Conservation (phyloP, 768 basidiomycete species). For the Boletus subparvulus region DNA sequence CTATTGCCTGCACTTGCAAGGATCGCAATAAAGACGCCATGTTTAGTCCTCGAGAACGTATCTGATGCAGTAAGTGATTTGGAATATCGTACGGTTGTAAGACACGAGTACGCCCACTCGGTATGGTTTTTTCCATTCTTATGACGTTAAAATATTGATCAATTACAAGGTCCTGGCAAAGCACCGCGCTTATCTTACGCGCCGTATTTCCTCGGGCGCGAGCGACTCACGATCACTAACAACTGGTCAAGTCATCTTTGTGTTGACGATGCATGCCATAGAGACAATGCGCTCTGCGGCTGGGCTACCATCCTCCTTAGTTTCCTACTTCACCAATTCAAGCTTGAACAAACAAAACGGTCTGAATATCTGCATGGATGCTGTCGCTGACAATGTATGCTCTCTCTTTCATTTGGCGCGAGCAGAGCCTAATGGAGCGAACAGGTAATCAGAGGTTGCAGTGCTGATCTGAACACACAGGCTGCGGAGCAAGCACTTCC, state of each 20-base stretch:
- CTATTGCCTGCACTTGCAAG: conserved; percentile 70
- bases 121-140: conserved; percentile 41
- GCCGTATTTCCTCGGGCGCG: conserved; percentile 61
- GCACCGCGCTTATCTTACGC: conserved; percentile 63
- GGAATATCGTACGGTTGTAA: conserved; percentile 88
- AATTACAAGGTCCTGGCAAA: conserved; percentile 59
- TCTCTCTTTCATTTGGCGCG: not conserved
- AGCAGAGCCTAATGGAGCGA: not conserved
- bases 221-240: conserved; percentile 73
- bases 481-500: conserved; percentile 82
- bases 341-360: conserved; percentile 71
- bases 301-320: conserved; percentile 77
- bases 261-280: conserved; percentile 83
- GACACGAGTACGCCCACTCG: conserved; percentile 78
- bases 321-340: conserved; percentile 85
- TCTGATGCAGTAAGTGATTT: conserved; percentile 85
- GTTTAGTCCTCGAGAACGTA: conserved; percentile 77
- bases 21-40: conserved; percentile 85
- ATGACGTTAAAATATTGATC: conserved; percentile 1
- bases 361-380: conserved; percentile 77
- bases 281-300: conserved; percentile 82
- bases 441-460: conserved; percentile 78
- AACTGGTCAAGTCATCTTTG: conserved; percentile 81
- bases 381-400: conserved; percentile 79
- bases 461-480: conserved; percentile 66